phyloP scores from a whole-genome alignment of 768 basidiomycete species.

The Chalciporus pseudorubinellus region DNA sequence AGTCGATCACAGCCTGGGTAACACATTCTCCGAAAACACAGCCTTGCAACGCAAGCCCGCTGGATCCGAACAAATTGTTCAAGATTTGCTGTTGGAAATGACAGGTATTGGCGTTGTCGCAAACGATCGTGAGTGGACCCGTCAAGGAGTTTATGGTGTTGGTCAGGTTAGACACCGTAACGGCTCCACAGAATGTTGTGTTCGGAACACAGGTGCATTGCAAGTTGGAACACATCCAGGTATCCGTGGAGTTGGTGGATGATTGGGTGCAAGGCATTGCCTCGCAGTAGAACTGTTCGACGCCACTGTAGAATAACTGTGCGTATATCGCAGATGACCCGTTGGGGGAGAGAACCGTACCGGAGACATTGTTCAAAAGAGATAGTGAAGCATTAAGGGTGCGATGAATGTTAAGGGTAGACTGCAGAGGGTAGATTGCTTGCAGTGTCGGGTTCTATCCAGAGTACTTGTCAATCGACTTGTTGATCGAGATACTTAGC shows the following conservation, averaged over 20 bases:
- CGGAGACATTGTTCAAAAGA: slow-evolving; percentile 43
- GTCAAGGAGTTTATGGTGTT: slow-evolving; percentile 59
- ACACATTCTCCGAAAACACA: slow-evolving; percentile 92
- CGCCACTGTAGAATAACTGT: slow-evolving; percentile 74
- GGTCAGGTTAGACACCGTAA: slow-evolving; percentile 47
- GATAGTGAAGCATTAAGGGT: slow-evolving; percentile 68
- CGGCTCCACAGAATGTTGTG: slow-evolving; percentile 74
- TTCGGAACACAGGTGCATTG: slow-evolving; percentile 68
- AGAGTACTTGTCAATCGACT: not conserved
- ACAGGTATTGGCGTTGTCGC: slow-evolving; percentile 62
- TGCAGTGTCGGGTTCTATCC: slow-evolving; percentile 81
- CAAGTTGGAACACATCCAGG: slow-evolving; percentile 73
- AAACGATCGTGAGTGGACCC: slow-evolving; percentile 69
- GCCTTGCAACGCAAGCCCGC: slow-evolving; percentile 67
- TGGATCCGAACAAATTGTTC: slow-evolving; percentile 65
- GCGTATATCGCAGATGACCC: slow-evolving; percentile 58
- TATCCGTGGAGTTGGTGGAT: slow-evolving; percentile 38
- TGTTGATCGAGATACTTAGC: not conserved
- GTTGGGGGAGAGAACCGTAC: slow-evolving; percentile 40
- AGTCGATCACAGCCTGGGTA: slow-evolving; percentile 72
- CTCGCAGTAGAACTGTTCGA: slow-evolving; percentile 85
- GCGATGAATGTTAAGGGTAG: slow-evolving; percentile 78
- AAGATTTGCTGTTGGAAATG: slow-evolving; percentile 73
- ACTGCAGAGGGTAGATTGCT: slow-evolving; percentile 63
- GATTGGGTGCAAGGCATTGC: slow-evolving; percentile 71